Evolutionary conservation across 176 grass and related monocot species (phyloP).

Genomic region (Eragrostis curvula): DNA sequence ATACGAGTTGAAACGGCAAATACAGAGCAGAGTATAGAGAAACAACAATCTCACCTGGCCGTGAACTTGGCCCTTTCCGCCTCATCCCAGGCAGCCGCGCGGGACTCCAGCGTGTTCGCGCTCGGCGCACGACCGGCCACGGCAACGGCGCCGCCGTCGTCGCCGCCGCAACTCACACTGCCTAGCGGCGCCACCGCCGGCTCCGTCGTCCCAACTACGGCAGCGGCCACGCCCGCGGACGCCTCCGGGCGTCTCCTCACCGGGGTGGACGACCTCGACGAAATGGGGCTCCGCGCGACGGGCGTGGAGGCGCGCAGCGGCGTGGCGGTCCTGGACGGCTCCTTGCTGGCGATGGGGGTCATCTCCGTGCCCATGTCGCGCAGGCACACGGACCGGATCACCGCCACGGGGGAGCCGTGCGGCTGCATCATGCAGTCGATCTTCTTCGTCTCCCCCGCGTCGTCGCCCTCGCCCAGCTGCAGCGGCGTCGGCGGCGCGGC

Average conservation of each 20-base stretch:
- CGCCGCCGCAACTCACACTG: not conserved
- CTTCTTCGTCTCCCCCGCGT: conserved; percentile 85
- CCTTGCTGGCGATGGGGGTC: conserved; percentile 98
- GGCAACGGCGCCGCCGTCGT: conserved; percentile 20
- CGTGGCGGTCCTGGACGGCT: conserved; percentile 87
- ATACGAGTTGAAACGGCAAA: not conserved
- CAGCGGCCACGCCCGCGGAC: not conserved
- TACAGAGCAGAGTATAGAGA: not conserved
- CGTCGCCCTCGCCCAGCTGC: conserved; percentile 31
- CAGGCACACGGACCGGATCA: conserved; percentile 62
- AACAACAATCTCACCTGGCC: conserved; percentile 56
- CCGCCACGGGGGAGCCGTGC: conserved; percentile 36
- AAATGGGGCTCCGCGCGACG: conserved; percentile 70
- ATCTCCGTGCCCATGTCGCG: conserved; percentile 98
- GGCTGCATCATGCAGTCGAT: conserved; percentile 56
- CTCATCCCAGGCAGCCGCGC: conserved; percentile 82
- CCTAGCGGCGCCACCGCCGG: not conserved
- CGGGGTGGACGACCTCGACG: conserved; percentile 76
- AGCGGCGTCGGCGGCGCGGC: conserved; percentile 24
- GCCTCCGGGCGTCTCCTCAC: conserved; percentile 43
- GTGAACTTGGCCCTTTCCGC: conserved; percentile 84
- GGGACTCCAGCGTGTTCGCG: conserved; percentile 59
- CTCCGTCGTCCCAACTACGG: conserved; percentile 3
- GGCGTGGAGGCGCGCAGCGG: conserved; percentile 79
- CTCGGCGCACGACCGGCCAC: not conserved